Conservation (phyloP, 2,329 filamentous ascomycete species). For the Nannizziopsis barbatae region DNA sequence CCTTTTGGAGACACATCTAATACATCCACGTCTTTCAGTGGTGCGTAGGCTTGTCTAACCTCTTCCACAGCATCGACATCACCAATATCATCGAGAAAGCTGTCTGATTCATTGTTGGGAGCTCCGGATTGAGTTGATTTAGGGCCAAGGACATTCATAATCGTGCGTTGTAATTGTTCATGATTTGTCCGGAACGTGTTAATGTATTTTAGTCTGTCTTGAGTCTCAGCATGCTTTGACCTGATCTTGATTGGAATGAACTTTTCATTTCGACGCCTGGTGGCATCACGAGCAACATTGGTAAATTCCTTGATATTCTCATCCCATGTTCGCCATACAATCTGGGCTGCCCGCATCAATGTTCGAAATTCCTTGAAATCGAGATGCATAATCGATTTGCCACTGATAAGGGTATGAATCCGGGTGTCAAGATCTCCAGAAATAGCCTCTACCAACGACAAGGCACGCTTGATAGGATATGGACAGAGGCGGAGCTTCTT, state of each 20-base stretch:
- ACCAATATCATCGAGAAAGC: conserved; percentile 82
- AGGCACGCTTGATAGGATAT: conserved; percentile 81
- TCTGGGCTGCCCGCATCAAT: conserved; percentile 71
- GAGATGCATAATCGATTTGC: conserved; percentile 78
- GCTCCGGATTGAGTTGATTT: conserved; percentile 49
- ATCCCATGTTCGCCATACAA: conserved; percentile 88
- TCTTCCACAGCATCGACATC: conserved; percentile 96
- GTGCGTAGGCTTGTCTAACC: conserved; percentile 86
- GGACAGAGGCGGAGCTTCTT: conserved; percentile 95
- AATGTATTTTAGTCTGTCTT: conserved; percentile 86
- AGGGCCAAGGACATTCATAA: conserved; percentile 88
- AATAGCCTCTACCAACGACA: conserved; percentile 93
- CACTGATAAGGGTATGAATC: conserved; percentile 74
- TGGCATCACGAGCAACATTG: conserved; percentile 91
- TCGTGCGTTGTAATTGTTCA: conserved; percentile 91
- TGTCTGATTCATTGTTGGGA: conserved; percentile 40
- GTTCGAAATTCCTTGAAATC: conserved; percentile 82
- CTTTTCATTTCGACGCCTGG: conserved; percentile 83
- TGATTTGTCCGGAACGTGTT: conserved; percentile 92
- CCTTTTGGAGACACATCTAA: conserved; percentile 84
- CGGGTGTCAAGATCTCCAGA: conserved; percentile 83
- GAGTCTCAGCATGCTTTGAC: conserved; percentile 75
- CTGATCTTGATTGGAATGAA: conserved; percentile 97
- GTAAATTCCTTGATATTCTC: conserved; percentile 96
- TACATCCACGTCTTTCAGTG: conserved; percentile 86